Conservation (phyloP, 1,139 yeast species). For the Spathaspora jeffriesii region DNA sequence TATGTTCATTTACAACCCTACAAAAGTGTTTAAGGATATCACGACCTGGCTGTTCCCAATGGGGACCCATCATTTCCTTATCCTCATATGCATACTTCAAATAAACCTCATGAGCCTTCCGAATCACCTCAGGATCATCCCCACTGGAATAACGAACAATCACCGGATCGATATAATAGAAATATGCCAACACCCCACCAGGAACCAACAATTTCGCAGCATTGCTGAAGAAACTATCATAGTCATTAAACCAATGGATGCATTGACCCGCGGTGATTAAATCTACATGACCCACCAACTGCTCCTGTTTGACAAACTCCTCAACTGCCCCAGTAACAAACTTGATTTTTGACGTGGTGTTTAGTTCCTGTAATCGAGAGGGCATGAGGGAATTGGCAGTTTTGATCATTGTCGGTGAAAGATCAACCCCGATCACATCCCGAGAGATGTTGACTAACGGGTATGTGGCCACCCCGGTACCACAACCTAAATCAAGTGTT, state of each 20-base stretch:
- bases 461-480: constrained; percentile 42
- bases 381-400: constrained; percentile 30
- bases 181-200: constrained; percentile 44
- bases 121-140: constrained; percentile 16
- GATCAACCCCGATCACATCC: constrained; percentile 34
- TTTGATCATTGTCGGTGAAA: constrained; percentile 34
- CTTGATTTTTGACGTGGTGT: constrained; percentile 18
- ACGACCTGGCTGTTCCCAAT: constrained; percentile 51
- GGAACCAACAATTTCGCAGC: constrained; percentile 30
- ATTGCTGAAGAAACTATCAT: constrained; percentile 28
- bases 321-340: constrained; percentile 40
- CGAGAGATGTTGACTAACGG: constrained; percentile 33
- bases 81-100: constrained; percentile 37
- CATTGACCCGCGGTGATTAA: constrained; percentile 49
- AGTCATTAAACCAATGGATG: constrained; percentile 47
- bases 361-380: constrained; percentile 15
- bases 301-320: constrained; percentile 22
- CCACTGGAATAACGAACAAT: constrained; percentile 24
- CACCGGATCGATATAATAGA: constrained; percentile 44
- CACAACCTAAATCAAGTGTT: constrained; percentile 41
- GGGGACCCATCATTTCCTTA: constrained; percentile 36
- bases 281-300: constrained; percentile 23
- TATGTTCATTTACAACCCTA: constrained; percentile 27
- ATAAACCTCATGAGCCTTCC: constrained; percentile 26
- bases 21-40: constrained; percentile 28